Conservation (phyloP, 345 rosid genomes). For the Geranium rotundifolium region DNA sequence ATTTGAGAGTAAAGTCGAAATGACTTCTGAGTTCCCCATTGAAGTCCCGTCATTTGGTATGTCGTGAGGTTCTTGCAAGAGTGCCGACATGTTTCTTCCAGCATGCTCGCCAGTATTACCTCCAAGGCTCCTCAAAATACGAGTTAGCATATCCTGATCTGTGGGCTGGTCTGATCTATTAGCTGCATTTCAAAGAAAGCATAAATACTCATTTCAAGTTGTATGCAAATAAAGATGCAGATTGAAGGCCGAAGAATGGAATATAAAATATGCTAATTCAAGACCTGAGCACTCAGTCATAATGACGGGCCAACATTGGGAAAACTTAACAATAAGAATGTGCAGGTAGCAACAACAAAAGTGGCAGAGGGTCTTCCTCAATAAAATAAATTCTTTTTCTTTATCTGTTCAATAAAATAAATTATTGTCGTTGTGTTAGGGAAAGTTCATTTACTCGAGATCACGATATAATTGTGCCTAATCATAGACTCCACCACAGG, state of each 20-base stretch:
- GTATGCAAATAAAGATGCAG: neutral
- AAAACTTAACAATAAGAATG: too few species aligned
- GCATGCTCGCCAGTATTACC: slow-evolving; percentile 40
- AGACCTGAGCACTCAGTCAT: neutral
- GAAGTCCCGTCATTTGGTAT: slow-evolving; percentile 33
- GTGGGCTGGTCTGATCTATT: slow-evolving; percentile 46
- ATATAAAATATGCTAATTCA: neutral
- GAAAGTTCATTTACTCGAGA: too few species aligned
- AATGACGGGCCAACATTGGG: neutral
- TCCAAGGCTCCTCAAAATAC: slow-evolving; percentile 74
- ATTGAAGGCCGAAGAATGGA: neutral
- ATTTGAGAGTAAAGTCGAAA: slow-evolving; percentile 37
- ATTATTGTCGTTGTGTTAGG: too few species aligned
- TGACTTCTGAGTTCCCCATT: slow-evolving; percentile 34
- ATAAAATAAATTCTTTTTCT: too few species aligned
- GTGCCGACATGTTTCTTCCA: slow-evolving; percentile 51
- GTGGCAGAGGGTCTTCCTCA: too few species aligned
- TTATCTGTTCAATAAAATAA: too few species aligned
- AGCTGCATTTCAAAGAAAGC: slow-evolving; percentile 42
- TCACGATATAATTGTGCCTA: too few species aligned
- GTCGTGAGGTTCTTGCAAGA: slow-evolving; percentile 52
- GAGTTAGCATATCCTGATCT: slow-evolving; percentile 73
- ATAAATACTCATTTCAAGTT: neutral
- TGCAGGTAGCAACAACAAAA: too few species aligned
- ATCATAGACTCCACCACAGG: too few species aligned